phyloP scores from a whole-genome alignment of 2,329 filamentous ascomycete genomes.

The Pestalotiopsis sp. region DNA sequence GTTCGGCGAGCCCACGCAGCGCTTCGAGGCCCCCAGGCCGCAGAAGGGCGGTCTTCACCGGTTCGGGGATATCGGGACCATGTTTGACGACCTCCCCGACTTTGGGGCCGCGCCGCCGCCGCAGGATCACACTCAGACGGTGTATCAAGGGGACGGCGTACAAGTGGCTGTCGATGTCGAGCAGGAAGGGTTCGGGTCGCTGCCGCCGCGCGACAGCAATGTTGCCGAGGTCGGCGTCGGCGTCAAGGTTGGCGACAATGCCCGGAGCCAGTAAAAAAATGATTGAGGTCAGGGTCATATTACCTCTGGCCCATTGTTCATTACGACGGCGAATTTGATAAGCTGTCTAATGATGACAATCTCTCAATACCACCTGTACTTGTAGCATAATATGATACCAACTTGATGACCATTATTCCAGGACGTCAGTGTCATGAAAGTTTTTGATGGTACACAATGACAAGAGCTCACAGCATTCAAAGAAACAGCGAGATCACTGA shows the following conservation, averaged over 20 bases:
- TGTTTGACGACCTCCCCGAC: slow-evolving; percentile 37
- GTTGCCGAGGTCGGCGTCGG: slow-evolving; percentile 5
- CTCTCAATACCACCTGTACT: no score
- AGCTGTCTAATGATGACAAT: no score
- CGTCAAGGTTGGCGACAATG: slow-evolving; percentile 3
- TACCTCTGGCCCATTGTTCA: no score
- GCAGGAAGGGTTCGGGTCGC: not conserved
- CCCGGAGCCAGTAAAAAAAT: not conserved
- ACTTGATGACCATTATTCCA: no score
- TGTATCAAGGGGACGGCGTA: slow-evolving; percentile 15
- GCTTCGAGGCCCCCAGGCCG: slow-evolving; percentile 39
- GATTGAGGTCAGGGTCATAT: no score
- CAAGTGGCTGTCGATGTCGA: slow-evolving; percentile 16
- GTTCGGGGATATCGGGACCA: slow-evolving; percentile 50
- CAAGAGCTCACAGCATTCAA: no score
- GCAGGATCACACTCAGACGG: slow-evolving; percentile 11
- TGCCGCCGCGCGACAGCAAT: slow-evolving; percentile 7
- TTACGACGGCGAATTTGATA: no score
- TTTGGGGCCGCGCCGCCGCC: slow-evolving; percentile 9
- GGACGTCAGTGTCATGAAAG: no score
- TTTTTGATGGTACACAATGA: no score
- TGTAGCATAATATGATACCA: no score
- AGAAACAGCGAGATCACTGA: no score
- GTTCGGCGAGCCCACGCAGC: slow-evolving; percentile 47
- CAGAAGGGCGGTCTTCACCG: slow-evolving; percentile 34